Evolutionary conservation across 768 basidiomycete genomes (phyloP).

Genomic region (Rickenella mellea): DNA sequence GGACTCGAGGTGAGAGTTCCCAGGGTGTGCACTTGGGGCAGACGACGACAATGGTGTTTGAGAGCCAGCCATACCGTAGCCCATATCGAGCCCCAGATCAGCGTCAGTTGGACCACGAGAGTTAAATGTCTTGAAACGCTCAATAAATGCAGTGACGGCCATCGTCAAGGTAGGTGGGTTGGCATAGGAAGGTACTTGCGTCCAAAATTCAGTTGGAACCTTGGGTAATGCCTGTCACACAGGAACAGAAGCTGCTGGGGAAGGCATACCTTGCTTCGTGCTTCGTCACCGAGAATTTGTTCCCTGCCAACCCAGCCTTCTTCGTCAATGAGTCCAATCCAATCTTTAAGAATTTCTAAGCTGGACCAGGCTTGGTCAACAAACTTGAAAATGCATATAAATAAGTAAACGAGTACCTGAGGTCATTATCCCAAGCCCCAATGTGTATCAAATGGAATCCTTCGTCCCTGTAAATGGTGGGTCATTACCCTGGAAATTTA

Average conservation of each 20-base stretch:
- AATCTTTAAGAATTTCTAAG: constrained; percentile 81
- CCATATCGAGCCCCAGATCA: constrained; percentile 64
- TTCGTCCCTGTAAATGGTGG: constrained; percentile 64
- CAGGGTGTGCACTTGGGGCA: constrained; percentile 10
- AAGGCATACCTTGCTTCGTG: constrained; percentile 70
- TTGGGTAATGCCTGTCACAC: constrained; percentile 16
- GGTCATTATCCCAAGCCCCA: constrained; percentile 87
- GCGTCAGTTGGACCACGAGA: constrained; percentile 37
- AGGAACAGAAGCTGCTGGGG: background rate
- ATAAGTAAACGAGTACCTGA: constrained; percentile 36
- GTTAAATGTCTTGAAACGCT: constrained; percentile 45
- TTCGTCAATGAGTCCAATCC: constrained; percentile 86
- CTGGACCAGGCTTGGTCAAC: constrained; percentile 29
- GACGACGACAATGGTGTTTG: constrained; percentile 39
- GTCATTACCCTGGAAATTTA: constrained; percentile 1
- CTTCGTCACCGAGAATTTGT: constrained; percentile 95
- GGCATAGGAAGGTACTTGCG: constrained; percentile 88
- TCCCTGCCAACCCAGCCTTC: constrained; percentile 95
- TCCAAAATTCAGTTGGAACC: constrained; percentile 86
- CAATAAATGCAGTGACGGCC: constrained; percentile 86
- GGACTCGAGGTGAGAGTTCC: constrained; percentile 42
- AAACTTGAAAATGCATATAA: background rate
- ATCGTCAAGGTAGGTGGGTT: constrained; percentile 94
- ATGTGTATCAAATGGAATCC: constrained; percentile 92
- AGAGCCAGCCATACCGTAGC: constrained; percentile 34